A percentile compares a stretch with the other conserved stretches of the same genome.
Evolutionary conservation across 139 green algal genomes (phyloP).

Genomic region (Coccomyxa sp.): DNA sequence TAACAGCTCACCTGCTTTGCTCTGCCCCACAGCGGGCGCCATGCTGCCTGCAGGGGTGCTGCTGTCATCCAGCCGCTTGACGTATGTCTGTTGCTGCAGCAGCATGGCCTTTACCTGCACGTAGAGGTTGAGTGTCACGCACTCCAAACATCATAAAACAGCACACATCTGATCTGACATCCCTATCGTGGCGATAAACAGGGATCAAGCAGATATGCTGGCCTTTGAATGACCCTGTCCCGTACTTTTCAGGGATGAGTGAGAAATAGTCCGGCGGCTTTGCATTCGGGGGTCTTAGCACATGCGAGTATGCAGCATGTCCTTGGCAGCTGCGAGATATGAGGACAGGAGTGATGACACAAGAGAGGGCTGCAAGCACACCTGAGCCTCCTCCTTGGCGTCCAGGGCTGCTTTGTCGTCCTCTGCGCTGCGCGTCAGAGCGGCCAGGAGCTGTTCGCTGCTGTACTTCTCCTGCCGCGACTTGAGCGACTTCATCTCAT

Average conservation of each 20-base stretch:
- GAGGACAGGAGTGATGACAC: neutral
- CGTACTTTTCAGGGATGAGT: too few relatives aligned
- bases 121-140: too few relatives aligned
- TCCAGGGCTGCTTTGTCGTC: neutral
- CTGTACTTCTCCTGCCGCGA: constrained; percentile 40
- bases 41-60: too few relatives aligned
- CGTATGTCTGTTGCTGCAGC: neutral
- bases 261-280: neutral
- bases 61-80: neutral
- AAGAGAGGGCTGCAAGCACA: neutral
- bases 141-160: too few relatives aligned
- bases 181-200: too few relatives aligned
- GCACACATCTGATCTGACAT: neutral
- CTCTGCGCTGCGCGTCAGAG: constrained; percentile 45
- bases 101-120: neutral
- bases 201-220: too few relatives aligned
- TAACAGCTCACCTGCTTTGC: too few relatives aligned
- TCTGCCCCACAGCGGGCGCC: too few relatives aligned
- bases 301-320: neutral
- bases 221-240: too few relatives aligned
- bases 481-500: constrained; percentile 85
- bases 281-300: neutral
- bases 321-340: neutral
- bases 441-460: constrained; percentile 54
- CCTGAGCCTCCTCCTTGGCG: neutral